Base-by-base conservation (phyloP, 805 yeast genomes). In the Metschnikowia lachancei region DNA sequence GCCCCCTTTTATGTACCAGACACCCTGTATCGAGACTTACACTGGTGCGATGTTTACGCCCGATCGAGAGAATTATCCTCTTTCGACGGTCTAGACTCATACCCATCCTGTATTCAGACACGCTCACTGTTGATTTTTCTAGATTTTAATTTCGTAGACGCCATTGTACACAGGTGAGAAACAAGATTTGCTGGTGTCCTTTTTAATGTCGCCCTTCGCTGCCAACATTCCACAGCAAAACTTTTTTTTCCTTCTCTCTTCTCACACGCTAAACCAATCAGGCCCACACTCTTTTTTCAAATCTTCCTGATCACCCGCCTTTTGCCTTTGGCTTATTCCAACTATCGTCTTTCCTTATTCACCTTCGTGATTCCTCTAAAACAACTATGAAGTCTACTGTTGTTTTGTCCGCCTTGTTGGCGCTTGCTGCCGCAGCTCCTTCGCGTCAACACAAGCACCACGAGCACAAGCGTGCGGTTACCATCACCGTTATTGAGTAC, bases 391-490 rank as follows among this genome's bases (percentile, higher is more conserved):
- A 49, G 38, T 36, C 52, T 11, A 28, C 57, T 10, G 29, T 53
- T 17, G 53, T 50, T 37, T 41, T 54, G 26, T 42, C 56, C 46
- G 45, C 46, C 34, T 40, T 53, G 17, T 46, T 51, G 41, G 57
- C 57, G 31, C 24, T 51, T 36, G 51, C 51, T 32, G 37, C 52
- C 31, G 55, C 58, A 42, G 52, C 52, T 11, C 53, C 55, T 33
- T 46, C 54, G 46, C 47, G 47, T 19, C 48, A 41, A 17, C 59
- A 54, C 47, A 69, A 65, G 53, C 62, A 63, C 49, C 64, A 66
- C 37, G 56, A 58, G 49, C 62, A 68, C 56, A 65, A 67, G 60
- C 67, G 74, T 62, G 72, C 58, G 39, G 70, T 64, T 40, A 67
- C 75, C 49, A 57, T 64, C 44, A 57, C 69, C 41, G 70, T 66